Evolutionary conservation across 805 yeast species (phyloP), one percentile per base, ranked within the genome.

Genomic region (Wickerhamiella qilinensis): DNA sequence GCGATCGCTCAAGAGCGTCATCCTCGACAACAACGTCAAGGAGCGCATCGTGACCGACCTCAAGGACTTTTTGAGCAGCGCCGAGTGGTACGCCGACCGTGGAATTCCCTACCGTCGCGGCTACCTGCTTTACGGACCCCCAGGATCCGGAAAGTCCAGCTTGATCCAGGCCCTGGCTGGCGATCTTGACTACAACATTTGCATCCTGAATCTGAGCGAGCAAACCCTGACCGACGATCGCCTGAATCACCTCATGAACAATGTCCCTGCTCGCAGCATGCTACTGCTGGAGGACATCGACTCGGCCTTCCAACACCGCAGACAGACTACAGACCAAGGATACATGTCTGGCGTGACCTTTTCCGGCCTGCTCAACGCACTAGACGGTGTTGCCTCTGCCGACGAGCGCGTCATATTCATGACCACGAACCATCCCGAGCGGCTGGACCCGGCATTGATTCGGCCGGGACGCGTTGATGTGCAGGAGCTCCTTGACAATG

Each of bases 21-120:
- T 91, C 20, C 62, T 91, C 38, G 97, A 85, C 56, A 57, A 67
- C 19, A 85, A 82, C 2, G 65, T 91, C 37, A 75, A 75, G 43
- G 81, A 78, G 41, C 48, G 55, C 8, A 73, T 91, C 18, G 53
- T 82, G 3, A 48, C 52, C 1, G 98, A 91, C 53, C 85, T 91
- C 2, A 58, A 65, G 37, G 95, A 84, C 54, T 91, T 91, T 54
- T 62, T 91, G 55, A 50, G 55, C 12, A 73, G 83, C 44, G 88
- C 94, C 1, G 68, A 73, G 43, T 91, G 98, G 98, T 91, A 91
- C 56, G 79, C 81, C 45, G 82, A 83, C 43, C 66, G 98, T 43
- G 98, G 98, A n/a, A 91, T 91, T 38, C 98, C 98, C 1, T 91
- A 91, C 55, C 69, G 98, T 56, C 68, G 98, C 50, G 98, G 98